Base-by-base conservation (phyloP, 352 stramenopile genomes). In the Phytophthora megakarya region DNA sequence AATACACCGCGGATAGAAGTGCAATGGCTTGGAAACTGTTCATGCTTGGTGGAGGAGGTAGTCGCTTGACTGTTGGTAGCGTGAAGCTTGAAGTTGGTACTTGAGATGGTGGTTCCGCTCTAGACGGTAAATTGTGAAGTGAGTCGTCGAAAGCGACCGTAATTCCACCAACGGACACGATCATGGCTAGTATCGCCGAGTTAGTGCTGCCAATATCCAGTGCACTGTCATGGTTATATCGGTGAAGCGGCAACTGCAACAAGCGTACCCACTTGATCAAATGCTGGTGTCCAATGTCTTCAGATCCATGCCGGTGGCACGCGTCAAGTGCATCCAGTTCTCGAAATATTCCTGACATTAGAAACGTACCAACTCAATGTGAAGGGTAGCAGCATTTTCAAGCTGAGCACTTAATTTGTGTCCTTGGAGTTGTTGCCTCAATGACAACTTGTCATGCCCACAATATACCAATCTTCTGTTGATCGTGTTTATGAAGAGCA, bases 81-180 rank as follows among this genome's bases (percentile, higher is more conserved):
- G 48, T 26, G 53, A 33, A 51, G 61, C 62, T 61, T 40, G 45
- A 38, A 13, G 33, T 32, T 46, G 38, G 46, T 65, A 56, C 40
- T 66, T 44, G 62, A 70, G 43, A 40, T 57, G 48, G 62, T 70
- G 51, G 61, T 59, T 69, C 61, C 38, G 61, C 37, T 45, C 28
- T 64, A 52, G 62, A 66, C 62, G 48, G 55, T 52, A 50, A 66
- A 35, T 49, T 55, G 28, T 70, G 48, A 21, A 70, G 38, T 70
- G 62, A 70, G 21, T 42, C 52, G 23, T 3, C 25, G 37, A 15
- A 44, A 56, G 32, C 39, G 21, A 25, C 18, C 9, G 10, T 5
- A 42, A n/a, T 40, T 11, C 15, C 26, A 38, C 26, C 26, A 16
- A 50, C n/a, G n/a, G n/a, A n/a, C n/a, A n/a, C n/a, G n/a, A n/a